Base-by-base conservation (phyloP, 1,284 basidiomycete genomes). In the Moesziomyces sp. region DNA sequence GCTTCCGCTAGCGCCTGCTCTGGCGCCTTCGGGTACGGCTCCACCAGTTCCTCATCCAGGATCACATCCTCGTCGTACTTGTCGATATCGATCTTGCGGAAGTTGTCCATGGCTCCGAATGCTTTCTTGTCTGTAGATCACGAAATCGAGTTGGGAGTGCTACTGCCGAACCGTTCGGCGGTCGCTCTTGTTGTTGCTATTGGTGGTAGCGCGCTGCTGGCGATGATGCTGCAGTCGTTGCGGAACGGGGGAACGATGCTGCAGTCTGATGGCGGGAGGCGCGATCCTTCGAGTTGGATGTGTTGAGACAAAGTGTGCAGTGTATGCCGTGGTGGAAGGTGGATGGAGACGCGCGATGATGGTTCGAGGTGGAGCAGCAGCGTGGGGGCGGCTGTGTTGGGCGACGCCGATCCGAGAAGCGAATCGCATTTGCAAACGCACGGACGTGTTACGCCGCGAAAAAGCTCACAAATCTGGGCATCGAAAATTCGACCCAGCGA, bases 11-110 rank as follows among this genome's bases (percentile, higher is more conserved):
- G 84, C 28, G 92, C 90, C 74, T 92, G 90, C 0, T 88, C 86
- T 0, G 93, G 90, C 53, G 90, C 89, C 61, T 94, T 88, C 14
- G 92, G 91, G 83, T 97, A 94, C 2, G 92, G 88, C 52, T 93
- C 91, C 83, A 92, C 94, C 38, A 98, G 88, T 80, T 97, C 82
- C 35, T 58, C 58, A 24, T 94, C 92, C 48, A 90, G 88, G 16
- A 98, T 86, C 18, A 90, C 89, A 79, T 98, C 96, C 84, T 97
- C 95, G 82, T 98, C 96, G 86, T 90, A 94, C 52, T 88, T 88
- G 86, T 98, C 95, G 79, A 97, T 92, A 85, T 97, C 92, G 86
- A 97, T 94, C 86, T 94, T 95, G 75, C 94, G 88, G 86, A 94
- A 97, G 58, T 53, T 67, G 65, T 80, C 79, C 73, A 75, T 79